Evolutionary conservation across 2,329 filamentous ascomycete species (phyloP).

Genomic region (Endothia cerciana): DNA sequence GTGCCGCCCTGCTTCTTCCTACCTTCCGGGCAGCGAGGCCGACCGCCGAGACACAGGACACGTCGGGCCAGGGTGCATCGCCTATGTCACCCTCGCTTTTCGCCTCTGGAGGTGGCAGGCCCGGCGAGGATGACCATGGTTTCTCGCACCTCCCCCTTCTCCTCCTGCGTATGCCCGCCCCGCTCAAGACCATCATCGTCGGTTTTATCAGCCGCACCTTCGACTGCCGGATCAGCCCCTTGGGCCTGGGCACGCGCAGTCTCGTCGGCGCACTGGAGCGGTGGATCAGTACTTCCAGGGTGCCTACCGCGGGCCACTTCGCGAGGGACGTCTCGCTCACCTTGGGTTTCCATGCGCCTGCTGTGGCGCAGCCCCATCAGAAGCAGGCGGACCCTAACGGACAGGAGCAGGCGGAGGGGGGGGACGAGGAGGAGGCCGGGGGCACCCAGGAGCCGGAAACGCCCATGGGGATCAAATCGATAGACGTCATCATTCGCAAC

Average conservation of each 20-base stretch:
- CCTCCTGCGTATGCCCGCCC: constrained; percentile 58
- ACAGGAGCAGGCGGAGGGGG: constrained; percentile 18
- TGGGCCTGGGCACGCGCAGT: constrained; percentile 55
- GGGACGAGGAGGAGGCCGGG: constrained; percentile 21
- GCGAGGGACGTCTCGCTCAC: constrained; percentile 55
- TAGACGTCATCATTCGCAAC: constrained; percentile 57
- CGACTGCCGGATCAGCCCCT: constrained; percentile 58
- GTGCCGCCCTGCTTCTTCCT: constrained; percentile 56
- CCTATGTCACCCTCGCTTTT: no score
- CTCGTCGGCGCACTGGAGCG: constrained; percentile 55
- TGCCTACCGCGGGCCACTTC: constrained; percentile 39
- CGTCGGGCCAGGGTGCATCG: not conserved
- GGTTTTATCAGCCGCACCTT: constrained; percentile 58
- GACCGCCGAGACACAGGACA: not conserved
- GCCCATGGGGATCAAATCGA: constrained; percentile 43
- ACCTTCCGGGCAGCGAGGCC: constrained; percentile 28
- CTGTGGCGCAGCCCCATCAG: constrained; percentile 2
- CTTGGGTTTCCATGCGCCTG: constrained; percentile 53
- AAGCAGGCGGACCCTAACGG: not conserved
- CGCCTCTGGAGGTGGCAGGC: not conserved
- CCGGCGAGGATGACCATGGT: constrained; percentile 24
- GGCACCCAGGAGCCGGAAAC: constrained; percentile 2
- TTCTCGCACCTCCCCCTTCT: constrained; percentile 58
- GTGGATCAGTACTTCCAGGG: constrained; percentile 49
- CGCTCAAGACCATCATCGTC: constrained; percentile 53